Conservation (phyloP, 495 filamentous ascomycete species). For the Daldinia caldariorum region DNA sequence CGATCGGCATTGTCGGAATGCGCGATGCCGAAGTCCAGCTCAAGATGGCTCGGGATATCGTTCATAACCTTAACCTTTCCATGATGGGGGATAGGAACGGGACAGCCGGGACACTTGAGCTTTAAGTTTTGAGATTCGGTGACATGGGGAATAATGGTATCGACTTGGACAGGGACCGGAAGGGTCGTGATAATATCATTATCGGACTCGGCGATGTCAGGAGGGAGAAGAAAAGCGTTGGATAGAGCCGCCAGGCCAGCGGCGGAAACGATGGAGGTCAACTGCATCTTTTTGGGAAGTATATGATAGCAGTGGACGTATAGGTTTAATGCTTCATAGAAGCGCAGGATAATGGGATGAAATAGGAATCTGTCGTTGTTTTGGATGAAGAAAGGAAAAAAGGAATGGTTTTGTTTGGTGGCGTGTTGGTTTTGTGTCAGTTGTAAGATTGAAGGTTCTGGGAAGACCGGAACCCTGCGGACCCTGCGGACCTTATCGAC, state of each 20-base stretch:
- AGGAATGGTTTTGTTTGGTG: conserved; percentile 31
- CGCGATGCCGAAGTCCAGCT: conserved; percentile 54
- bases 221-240: conserved; percentile 48
- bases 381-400: conserved; percentile 34
- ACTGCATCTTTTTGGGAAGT: conserved; percentile 35
- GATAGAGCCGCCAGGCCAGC: conserved; percentile 48
- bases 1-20: conserved; percentile 46
- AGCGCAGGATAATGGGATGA: conserved; percentile 24
- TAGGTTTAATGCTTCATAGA: conserved; percentile 41
- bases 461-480: conserved; percentile 29
- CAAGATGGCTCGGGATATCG: conserved; percentile 52
- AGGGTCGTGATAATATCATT: conserved; percentile 42
- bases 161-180: conserved; percentile 41
- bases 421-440: conserved; percentile 30
- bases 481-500: conserved; percentile 30
- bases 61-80: conserved; percentile 38
- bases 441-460: neutral
- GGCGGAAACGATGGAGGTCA: conserved; percentile 43
- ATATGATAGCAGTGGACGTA: conserved; percentile 15
- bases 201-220: conserved; percentile 39
- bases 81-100: conserved; percentile 44
- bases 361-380: conserved; percentile 24
- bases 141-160: conserved; percentile 20
- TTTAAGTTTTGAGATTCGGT: conserved; percentile 43
- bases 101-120: conserved; percentile 57